Evolutionary conservation across 352 stramenopile species (phyloP).

Genomic region (Globisporangium polare): DNA sequence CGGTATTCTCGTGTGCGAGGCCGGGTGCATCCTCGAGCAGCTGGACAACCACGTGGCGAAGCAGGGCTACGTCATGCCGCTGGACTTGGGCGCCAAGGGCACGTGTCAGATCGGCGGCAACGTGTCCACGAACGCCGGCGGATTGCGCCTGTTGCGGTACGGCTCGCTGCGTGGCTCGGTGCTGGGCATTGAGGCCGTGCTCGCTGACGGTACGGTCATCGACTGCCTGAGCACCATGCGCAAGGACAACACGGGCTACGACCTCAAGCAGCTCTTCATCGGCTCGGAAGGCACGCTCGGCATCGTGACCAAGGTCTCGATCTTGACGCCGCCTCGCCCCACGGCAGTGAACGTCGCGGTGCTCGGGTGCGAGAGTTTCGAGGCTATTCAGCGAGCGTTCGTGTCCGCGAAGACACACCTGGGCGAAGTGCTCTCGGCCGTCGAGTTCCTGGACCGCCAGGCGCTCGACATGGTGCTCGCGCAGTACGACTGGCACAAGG

Average conservation of each 20-base stretch:
- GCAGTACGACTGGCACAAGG: conserved; percentile 66
- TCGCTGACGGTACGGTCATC: conserved; percentile 88
- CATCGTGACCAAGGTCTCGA: conserved; percentile 93
- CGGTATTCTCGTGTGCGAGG: conserved; percentile 81
- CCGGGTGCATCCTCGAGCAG: conserved; percentile 94
- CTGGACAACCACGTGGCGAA: conserved; percentile 87
- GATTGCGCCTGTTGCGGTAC: conserved; percentile 92
- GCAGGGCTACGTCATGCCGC: conserved; percentile 88
- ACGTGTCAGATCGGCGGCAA: conserved; percentile 97
- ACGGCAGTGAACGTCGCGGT: conserved; percentile 87
- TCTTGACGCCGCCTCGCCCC: conserved; percentile 67
- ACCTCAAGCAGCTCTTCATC: conserved; percentile 97
- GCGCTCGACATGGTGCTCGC: conserved; percentile 85
- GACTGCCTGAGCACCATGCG: conserved; percentile 90
- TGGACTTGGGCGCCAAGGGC: conserved; percentile 96
- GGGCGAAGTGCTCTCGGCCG: conserved; percentile 94
- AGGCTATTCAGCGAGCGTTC: conserved; percentile 75
- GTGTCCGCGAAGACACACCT: conserved; percentile 83
- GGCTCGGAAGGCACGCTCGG: conserved; percentile 96
- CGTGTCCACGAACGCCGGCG: conserved; percentile 94
- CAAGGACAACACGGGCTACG: conserved; percentile 98
- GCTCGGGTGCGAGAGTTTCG: conserved; percentile 89
- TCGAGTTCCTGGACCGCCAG: conserved; percentile 94
- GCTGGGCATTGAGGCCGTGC: conserved; percentile 94
- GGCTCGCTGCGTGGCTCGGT: conserved; percentile 93